Percentiles rank a stretch among this genome's conserved stretches.
phyloP scores from a whole-genome alignment of 1,284 basidiomycete genomes.

The Inonotus obliquus region DNA sequence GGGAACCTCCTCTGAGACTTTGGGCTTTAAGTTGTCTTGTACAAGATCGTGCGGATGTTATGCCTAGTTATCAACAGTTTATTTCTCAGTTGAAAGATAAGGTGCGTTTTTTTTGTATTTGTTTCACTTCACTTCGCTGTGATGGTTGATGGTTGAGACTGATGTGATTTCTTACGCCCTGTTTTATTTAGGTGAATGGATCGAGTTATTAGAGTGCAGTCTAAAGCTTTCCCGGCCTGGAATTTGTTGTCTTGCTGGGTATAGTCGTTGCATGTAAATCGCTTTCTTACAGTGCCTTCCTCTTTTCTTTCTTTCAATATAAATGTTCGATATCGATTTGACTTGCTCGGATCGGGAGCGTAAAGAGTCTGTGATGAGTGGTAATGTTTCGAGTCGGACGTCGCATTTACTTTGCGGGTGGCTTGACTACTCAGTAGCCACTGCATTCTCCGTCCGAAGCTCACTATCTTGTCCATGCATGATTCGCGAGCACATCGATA shows the following conservation, averaged over 20 bases:
- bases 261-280: neutral
- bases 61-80: slow-evolving; percentile 96
- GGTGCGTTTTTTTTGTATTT: slow-evolving; percentile 38
- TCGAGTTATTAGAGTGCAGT: slow-evolving; percentile 11
- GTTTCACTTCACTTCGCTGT: no score
- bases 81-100: slow-evolving; percentile 75
- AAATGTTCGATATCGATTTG: neutral
- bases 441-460: no score
- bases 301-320: neutral
- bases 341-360: no score
- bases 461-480: no score
- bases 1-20: slow-evolving; percentile 87
- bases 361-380: no score
- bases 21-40: slow-evolving; percentile 95
- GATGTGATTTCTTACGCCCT: neutral
- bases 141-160: no score
- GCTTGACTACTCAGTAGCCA: no score
- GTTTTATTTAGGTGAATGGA: slow-evolving; percentile 12
- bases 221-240: neutral
- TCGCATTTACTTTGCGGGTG: no score
- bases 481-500: no score
- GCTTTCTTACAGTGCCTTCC: neutral
- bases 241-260: neutral
- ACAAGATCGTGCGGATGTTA: slow-evolving; percentile 92
- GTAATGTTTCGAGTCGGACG: no score